These are phyloP conservation scores for Phytophthora nicotianae DNA, from an alignment of 352 stramenopile species.

Conservation along the genomic window DNA sequence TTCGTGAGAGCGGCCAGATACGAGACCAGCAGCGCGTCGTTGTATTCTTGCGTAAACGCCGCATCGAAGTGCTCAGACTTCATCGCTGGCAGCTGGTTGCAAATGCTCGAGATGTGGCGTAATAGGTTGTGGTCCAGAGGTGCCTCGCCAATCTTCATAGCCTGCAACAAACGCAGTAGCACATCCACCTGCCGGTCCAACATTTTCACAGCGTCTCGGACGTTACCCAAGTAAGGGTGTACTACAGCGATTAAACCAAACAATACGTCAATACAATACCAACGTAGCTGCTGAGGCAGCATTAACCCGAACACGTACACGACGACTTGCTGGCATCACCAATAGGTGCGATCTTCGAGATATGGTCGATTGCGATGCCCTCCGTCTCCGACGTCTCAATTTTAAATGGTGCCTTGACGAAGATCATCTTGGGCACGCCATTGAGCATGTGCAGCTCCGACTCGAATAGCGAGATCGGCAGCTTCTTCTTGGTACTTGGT, in stretches of 20 bases:
- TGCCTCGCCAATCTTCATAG: conserved; percentile 74
- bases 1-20: conserved; percentile 89
- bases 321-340: conserved; percentile 75
- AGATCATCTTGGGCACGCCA: conserved; percentile 87
- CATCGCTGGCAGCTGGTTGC: conserved; percentile 84
- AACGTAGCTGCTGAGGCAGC: not conserved
- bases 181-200: conserved; percentile 83
- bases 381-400: conserved; percentile 89
- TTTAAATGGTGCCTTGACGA: conserved; percentile 88
- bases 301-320: conserved; percentile 38
- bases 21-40: conserved; percentile 80
- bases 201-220: conserved; percentile 87
- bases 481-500: conserved; percentile 82
- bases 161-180: conserved; percentile 72
- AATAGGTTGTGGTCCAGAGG: conserved; percentile 81
- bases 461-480: conserved; percentile 88
- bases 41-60: conserved; percentile 83
- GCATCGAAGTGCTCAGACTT: conserved; percentile 75
- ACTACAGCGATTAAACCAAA: conserved; percentile 41
- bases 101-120: conserved; percentile 87
- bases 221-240: conserved; percentile 78
- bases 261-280: conserved; percentile 19
- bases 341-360: conserved; percentile 85
- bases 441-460: conserved; percentile 88
- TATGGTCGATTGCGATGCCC: conserved; percentile 87